Evolutionary conservation across 2,329 filamentous ascomycete species (phyloP), one percentile per base, ranked within the genome.

Genomic region (Tolypocladium inflatum): DNA sequence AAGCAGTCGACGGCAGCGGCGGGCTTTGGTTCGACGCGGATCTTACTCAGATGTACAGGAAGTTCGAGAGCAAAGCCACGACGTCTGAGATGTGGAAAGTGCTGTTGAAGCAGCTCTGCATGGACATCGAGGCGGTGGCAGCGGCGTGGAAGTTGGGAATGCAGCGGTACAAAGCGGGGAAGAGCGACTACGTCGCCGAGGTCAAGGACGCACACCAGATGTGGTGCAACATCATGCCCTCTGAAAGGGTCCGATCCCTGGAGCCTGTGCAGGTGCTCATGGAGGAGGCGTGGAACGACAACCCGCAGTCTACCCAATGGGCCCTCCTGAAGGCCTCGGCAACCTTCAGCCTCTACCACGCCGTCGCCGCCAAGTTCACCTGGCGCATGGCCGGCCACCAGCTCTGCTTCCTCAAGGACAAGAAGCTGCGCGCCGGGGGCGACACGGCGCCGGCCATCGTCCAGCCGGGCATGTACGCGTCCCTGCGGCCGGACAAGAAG

Each of bases 321-420:
- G 71, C 74, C 3, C 66, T 80, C 3, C 67, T 83, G 19, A 80
- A 80, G 58, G 81, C 81, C 0, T 81, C 80, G 1, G 70, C 70
- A 4, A 67, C 73, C 4, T 83, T 80, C 64, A 74, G 74, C 48
- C 45, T 70, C n/a, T 73, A 68, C 41, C 70, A 74, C 61, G 55
- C 59, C 0, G 58, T 4, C 0, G 59, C 55, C 0, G 58, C 67
- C 0, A 63, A 48, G 0, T 77, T 83, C 56, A 64, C 72, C 1
- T 84, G 79, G 78, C 67, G 66, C 13, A 73, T 83, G 60, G 76
- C 76, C 0, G 80, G 80, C 0, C 69, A 67, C 1, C 80, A 83
- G 64, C 70, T 83, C 2, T 75, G 72, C 9, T 66, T 67, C 39
- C 71, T 84, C 59, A 84, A 84, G 63, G 72, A 74, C 11, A 66